Conservation (phyloP, 345 rosid species). For the thale cress (Arabidopsis thaliana) region DNA sequence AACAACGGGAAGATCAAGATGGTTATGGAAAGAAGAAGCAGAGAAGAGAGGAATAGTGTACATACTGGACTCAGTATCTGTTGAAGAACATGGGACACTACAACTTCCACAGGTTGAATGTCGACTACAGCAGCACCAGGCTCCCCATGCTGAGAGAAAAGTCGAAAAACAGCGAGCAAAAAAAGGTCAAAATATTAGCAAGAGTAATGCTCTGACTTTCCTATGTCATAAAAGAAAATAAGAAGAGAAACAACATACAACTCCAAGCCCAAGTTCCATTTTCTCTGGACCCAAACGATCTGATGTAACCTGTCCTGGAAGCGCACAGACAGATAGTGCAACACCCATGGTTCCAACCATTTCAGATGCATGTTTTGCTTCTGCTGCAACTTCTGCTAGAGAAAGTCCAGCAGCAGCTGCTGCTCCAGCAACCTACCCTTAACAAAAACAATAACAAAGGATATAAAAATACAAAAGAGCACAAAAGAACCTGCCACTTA, state of each 20-base stretch:
- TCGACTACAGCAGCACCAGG: slow-evolving; percentile 93
- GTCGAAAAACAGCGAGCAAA: not conserved
- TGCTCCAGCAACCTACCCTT: slow-evolving; percentile 80
- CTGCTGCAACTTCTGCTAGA: slow-evolving; percentile 67
- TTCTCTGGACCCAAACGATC: slow-evolving; percentile 80
- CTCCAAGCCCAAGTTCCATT: slow-evolving; percentile 96
- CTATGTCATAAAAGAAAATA: not conserved
- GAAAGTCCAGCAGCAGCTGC: slow-evolving; percentile 82
- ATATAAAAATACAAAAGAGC: not conserved
- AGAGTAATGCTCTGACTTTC: slow-evolving; percentile 2
- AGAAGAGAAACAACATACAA: slow-evolving; percentile 59
- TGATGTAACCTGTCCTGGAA: slow-evolving; percentile 80
- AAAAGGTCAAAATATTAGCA: not conserved
- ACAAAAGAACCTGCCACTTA: slow-evolving; percentile 2
- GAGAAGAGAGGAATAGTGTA: slow-evolving; percentile 12
- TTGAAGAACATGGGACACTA: slow-evolving; percentile 82
- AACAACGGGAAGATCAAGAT: slow-evolving; percentile 35
- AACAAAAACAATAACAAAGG: slow-evolving; percentile 26
- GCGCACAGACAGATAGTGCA: slow-evolving; percentile 78
- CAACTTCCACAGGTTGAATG: slow-evolving; percentile 79
- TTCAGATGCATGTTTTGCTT: slow-evolving; percentile 78
- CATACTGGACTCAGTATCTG: slow-evolving; percentile 82
- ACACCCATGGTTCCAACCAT: slow-evolving; percentile 94
- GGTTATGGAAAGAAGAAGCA: slow-evolving; percentile 14
- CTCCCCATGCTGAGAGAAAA: slow-evolving; percentile 78